These are phyloP conservation scores for Steccherinum ochraceum DNA, from an alignment of 768 basidiomycete species.

Conservation along the genomic window DNA sequence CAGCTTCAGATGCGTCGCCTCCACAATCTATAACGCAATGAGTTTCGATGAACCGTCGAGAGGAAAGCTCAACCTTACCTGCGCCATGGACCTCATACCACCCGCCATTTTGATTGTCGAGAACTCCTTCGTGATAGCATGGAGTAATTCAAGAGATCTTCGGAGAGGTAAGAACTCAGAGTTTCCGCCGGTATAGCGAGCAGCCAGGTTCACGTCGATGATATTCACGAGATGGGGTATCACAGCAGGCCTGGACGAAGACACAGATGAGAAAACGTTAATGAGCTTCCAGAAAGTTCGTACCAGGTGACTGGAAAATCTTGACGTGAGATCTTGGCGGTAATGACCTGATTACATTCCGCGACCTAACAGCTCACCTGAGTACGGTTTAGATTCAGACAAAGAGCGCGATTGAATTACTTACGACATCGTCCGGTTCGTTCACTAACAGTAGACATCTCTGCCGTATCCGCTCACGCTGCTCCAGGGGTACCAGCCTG, in stretches of 20 bases:
- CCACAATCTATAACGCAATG: constrained; percentile 38
- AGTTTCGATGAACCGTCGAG: not conserved
- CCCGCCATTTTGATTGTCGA: constrained; percentile 62
- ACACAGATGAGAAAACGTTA: not conserved
- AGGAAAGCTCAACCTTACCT: constrained; percentile 31
- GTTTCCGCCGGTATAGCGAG: constrained; percentile 36
- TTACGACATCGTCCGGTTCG: constrained; percentile 72
- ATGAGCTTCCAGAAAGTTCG: constrained; percentile 4
- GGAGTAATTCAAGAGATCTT: constrained; percentile 57
- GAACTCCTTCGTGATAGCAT: constrained; percentile 65
- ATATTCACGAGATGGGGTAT: constrained; percentile 45
- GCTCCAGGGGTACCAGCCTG: constrained; percentile 66
- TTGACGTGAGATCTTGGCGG: constrained; percentile 69
- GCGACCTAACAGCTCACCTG: constrained; percentile 57
- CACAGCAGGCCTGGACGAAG: constrained; percentile 47
- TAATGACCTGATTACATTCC: constrained; percentile 67
- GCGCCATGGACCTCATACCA: constrained; percentile 60
- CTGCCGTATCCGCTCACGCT: constrained; percentile 56
- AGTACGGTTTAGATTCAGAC: not conserved
- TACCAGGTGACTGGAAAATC: constrained; percentile 77
- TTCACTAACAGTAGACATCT: constrained; percentile 64
- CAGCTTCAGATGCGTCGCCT: constrained; percentile 47
- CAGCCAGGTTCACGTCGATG: constrained; percentile 48
- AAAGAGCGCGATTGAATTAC: constrained; percentile 13
- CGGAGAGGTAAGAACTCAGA: constrained; percentile 47